Evolutionary conservation across 345 rosid species (phyloP).

Genomic region (Salix dunnii): DNA sequence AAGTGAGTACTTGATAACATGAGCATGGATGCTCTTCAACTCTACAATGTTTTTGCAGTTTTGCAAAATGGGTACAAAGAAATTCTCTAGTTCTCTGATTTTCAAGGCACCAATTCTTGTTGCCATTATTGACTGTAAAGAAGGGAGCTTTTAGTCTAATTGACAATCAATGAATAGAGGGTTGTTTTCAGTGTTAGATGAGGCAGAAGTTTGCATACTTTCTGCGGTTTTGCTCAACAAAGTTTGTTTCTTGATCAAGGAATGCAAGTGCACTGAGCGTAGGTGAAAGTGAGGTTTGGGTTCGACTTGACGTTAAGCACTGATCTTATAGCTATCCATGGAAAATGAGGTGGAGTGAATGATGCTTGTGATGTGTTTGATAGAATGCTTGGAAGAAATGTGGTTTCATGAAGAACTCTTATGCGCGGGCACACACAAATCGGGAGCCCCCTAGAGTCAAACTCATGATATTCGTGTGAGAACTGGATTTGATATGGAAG

Average conservation of each 20-base stretch:
- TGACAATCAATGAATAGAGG: conserved; percentile 22
- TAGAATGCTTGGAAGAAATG: conserved; percentile 58
- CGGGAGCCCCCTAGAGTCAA: conserved; percentile 45
- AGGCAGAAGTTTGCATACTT: conserved; percentile 49
- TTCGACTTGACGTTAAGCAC: conserved; percentile 45
- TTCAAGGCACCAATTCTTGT: conserved; percentile 13
- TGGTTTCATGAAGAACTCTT: conserved; percentile 84
- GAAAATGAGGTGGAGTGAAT: conserved; percentile 48
- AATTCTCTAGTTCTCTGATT: conserved; percentile 43
- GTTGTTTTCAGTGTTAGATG: conserved; percentile 12
- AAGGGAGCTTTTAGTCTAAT: neutral
- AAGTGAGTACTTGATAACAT: conserved; percentile 36
- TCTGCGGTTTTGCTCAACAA: conserved; percentile 49
- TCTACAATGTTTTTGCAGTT: conserved; percentile 26
- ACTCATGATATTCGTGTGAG: conserved; percentile 58
- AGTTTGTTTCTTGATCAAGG: conserved; percentile 47
- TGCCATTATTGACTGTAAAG: conserved; percentile 6
- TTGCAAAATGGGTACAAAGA: conserved; percentile 36
- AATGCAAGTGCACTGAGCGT: conserved; percentile 51
- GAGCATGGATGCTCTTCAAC: conserved; percentile 45
- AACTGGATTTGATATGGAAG: conserved; percentile 42
- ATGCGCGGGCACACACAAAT: conserved; percentile 60
- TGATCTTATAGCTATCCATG: conserved; percentile 56
- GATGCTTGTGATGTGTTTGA: conserved; percentile 58
- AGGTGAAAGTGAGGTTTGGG: conserved; percentile 38